Conservation (phyloP, 371 early-diverging fungal species). For the Nematocida homosporus region DNA sequence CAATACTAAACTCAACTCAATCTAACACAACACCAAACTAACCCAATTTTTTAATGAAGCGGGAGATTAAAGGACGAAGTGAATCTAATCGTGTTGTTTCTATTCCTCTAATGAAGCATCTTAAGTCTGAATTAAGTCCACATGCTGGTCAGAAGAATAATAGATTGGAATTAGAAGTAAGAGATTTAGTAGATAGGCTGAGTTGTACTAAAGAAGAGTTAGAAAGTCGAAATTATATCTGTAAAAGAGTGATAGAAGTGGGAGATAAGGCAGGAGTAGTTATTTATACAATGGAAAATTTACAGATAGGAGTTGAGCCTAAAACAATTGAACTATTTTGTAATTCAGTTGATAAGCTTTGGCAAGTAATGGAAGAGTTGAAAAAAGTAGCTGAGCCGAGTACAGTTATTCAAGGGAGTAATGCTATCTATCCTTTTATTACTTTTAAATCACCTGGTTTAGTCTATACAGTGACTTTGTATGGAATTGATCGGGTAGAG, state of each 20-base stretch:
- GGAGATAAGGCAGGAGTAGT: neutral
- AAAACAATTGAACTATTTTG: neutral
- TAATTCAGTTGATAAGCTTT: neutral
- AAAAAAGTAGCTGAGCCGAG: neutral
- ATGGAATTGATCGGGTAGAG: neutral
- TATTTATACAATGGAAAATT: neutral
- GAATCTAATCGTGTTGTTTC: neutral
- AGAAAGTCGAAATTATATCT: neutral
- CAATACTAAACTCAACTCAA: too few species aligned
- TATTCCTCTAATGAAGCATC: neutral
- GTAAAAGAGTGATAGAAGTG: neutral
- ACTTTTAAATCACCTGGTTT: neutral
- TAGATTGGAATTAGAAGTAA: neutral
- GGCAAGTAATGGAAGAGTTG: neutral
- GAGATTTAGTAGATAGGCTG: neutral
- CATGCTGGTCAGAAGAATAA: neutral
- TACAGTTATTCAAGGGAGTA: neutral
- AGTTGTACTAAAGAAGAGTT: neutral
- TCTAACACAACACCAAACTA: too few species aligned
- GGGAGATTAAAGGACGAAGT: neutral
- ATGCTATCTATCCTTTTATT: slow-evolving; percentile 10
- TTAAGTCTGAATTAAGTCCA: neutral
- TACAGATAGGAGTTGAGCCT: neutral
- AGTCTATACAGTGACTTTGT: neutral
- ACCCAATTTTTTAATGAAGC: neutral